Conservation (phyloP, 2,329 filamentous ascomycete species). For the Lasiodiplodia sp. region DNA sequence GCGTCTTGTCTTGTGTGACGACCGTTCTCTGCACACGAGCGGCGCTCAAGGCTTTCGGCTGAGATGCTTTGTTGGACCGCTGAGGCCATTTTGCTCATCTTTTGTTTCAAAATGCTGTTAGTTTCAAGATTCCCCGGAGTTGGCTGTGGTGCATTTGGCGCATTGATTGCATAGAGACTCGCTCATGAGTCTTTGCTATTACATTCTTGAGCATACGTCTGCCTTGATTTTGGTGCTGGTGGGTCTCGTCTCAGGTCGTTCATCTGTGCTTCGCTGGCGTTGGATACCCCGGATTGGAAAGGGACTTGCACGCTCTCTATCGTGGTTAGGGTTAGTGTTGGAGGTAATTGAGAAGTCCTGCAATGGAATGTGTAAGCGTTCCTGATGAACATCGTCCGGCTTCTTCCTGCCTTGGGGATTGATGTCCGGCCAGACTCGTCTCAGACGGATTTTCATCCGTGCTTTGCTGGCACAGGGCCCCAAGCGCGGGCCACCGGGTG, state of each 20-base stretch:
- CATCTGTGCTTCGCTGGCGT: conserved; percentile 17
- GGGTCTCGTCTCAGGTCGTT: conserved; percentile 15
- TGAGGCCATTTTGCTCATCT: neutral
- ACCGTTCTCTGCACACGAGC: neutral
- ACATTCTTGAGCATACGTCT: neutral
- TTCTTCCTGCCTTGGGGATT: conserved; percentile 9
- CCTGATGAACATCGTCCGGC: conserved; percentile 9
- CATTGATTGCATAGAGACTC: neutral
- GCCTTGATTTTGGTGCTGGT: neutral
- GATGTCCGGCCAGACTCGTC: conserved; percentile 20
- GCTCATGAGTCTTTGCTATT: neutral
- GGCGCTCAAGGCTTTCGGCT: neutral
- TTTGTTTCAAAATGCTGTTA: neutral
- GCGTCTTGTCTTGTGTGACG: neutral
- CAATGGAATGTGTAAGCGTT: conserved; percentile 5
- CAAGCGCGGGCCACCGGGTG: conserved; percentile 19
- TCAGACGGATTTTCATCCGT: conserved; percentile 21
- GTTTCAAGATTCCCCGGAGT: neutral
- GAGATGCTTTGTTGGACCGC: neutral
- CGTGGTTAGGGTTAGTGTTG: neutral
- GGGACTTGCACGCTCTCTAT: neutral
- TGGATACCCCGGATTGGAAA: neutral
- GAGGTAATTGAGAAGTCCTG: conserved; percentile 1
- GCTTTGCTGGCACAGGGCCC: conserved; percentile 13
- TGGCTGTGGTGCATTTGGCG: neutral